Conservation (phyloP, 2,329 filamentous ascomycete species). For the Pyrenochaeta sp. region DNA sequence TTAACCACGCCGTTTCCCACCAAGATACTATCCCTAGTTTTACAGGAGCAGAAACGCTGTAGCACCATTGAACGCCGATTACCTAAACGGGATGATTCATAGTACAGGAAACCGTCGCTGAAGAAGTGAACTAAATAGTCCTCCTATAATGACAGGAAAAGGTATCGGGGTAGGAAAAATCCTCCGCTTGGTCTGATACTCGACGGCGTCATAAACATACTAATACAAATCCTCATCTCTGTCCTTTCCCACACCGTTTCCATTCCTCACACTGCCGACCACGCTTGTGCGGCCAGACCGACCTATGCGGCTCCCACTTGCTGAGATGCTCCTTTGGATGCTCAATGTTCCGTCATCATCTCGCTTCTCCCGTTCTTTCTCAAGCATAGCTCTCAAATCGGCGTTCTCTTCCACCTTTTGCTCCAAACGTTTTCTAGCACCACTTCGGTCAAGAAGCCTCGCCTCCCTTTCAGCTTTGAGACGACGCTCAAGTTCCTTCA, state of each 20-base stretch:
- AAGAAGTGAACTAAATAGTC: too few species aligned
- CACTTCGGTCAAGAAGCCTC: conserved; percentile 80
- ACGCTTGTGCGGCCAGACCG: conserved; percentile 30
- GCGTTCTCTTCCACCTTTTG: conserved; percentile 78
- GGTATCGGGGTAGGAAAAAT: conserved; percentile 2
- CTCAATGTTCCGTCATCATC: conserved; percentile 25
- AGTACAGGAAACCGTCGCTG: too few species aligned
- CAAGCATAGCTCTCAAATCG: conserved; percentile 70
- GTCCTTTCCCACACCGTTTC: conserved; percentile 14
- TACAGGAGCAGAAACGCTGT: too few species aligned
- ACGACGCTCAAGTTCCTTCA: conserved; percentile 86
- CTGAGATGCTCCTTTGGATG: conserved; percentile 24
- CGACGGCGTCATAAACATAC: conserved; percentile 17
- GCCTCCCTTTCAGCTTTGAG: conserved; percentile 91
- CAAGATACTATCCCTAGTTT: too few species aligned
- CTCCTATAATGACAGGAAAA: not conserved
- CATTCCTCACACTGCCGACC: conserved; percentile 18
- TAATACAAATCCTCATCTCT: conserved; percentile 32
- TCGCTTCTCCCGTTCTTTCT: conserved; percentile 58
- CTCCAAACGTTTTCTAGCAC: conserved; percentile 80
- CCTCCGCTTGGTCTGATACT: not conserved
- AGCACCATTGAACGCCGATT: too few species aligned
- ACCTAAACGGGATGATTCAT: too few species aligned
- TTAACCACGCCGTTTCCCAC: too few species aligned
- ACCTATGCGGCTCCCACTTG: conserved; percentile 24